phyloP scores from a whole-genome alignment of 345 rosid genomes.

The Boechera retrofracta region DNA sequence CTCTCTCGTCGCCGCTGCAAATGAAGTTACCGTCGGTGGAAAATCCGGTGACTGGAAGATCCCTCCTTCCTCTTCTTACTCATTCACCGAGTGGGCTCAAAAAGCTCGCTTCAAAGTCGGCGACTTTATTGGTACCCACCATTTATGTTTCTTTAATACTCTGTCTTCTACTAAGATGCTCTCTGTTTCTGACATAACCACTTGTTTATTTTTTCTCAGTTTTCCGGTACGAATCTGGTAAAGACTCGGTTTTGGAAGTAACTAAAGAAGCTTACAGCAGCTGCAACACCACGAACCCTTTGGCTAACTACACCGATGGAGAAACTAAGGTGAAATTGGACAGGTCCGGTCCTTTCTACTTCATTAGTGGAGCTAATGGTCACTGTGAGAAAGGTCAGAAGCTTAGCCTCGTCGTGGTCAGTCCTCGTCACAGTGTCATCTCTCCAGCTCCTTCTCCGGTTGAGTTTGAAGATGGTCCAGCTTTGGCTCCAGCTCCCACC shows the following conservation, averaged over 20 bases:
- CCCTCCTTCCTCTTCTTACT: slow-evolving; percentile 58
- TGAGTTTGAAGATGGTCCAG: slow-evolving; percentile 57
- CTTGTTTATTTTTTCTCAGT: slow-evolving; percentile 19
- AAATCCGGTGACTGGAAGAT: slow-evolving; percentile 56
- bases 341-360: slow-evolving; percentile 68
- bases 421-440: slow-evolving; percentile 41
- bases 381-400: slow-evolving; percentile 84
- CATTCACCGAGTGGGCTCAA: slow-evolving; percentile 69
- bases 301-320: slow-evolving; percentile 68
- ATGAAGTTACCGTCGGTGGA: slow-evolving; percentile 59
- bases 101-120: slow-evolving; percentile 66
- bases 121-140: slow-evolving; percentile 62
- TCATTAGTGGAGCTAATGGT: slow-evolving; percentile 77
- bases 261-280: slow-evolving; percentile 56
- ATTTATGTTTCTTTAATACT: neutral
- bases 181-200: slow-evolving; percentile 23
- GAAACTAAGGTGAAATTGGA: slow-evolving; percentile 68
- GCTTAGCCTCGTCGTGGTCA: slow-evolving; percentile 66
- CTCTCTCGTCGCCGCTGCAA: slow-evolving; percentile 48
- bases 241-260: slow-evolving; percentile 72
- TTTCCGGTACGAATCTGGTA: slow-evolving; percentile 36
- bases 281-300: slow-evolving; percentile 67
- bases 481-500: slow-evolving; percentile 55
- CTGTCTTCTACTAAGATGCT: slow-evolving; percentile 1
- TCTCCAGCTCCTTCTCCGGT: slow-evolving; percentile 85